Evolutionary conservation across 2,329 filamentous ascomycete species (phyloP).

Genomic region (Neopestalotiopsis sp.): DNA sequence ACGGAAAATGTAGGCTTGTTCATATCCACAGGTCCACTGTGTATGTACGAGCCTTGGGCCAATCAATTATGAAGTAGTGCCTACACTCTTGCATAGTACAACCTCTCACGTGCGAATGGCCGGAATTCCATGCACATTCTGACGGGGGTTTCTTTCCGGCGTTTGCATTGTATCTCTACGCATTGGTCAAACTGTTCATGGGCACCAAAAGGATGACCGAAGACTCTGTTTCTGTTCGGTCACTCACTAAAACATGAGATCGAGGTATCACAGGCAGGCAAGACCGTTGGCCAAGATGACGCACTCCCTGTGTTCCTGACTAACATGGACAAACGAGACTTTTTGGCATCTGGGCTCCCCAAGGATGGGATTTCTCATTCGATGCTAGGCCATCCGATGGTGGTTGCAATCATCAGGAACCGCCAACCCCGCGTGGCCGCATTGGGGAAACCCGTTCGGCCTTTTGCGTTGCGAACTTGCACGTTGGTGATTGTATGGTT

Average conservation of each 20-base stretch:
- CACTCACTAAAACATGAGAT: not conserved
- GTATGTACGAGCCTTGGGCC: not conserved
- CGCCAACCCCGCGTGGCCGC: not conserved
- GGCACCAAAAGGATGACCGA: not conserved
- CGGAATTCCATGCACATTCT: no score
- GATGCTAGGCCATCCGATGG: not conserved
- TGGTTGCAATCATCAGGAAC: not conserved
- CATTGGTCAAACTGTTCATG: not conserved
- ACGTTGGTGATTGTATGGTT: no score
- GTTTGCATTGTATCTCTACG: no score
- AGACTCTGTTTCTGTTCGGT: not conserved
- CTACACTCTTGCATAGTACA: no score
- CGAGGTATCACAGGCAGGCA: not conserved
- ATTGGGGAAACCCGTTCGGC: not conserved
- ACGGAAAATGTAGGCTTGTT: not conserved
- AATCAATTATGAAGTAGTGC: no score
- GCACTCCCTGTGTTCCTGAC: constrained; percentile 11
- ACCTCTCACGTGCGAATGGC: no score
- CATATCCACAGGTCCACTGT: not conserved
- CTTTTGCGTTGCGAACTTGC: no score
- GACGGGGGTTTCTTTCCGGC: no score
- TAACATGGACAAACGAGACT: constrained; percentile 10
- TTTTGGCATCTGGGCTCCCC: constrained; percentile 5
- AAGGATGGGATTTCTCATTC: constrained; percentile 1
- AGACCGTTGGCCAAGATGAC: constrained; percentile 7